Percentiles rank a stretch among this genome's conserved stretches.
Conservation (phyloP, 805 yeast species). For the Lipomyces japonicus region DNA sequence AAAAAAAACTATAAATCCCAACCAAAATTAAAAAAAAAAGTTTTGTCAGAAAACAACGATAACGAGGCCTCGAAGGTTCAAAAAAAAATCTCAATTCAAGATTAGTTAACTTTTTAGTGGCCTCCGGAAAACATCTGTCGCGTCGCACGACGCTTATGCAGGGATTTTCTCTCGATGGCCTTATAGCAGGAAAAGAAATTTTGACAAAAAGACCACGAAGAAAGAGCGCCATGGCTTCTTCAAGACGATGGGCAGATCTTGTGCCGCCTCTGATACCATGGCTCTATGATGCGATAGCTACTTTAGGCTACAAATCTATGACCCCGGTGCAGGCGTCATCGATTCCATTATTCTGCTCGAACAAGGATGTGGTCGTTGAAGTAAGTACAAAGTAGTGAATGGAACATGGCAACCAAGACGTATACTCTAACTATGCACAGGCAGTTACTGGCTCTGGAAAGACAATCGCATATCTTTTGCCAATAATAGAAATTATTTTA, state of each 20-base stretch:
- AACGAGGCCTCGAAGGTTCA: not conserved
- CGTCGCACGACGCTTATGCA: not conserved
- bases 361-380: conserved; percentile 94
- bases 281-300: conserved; percentile 65
- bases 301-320: conserved; percentile 75
- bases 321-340: conserved; percentile 97
- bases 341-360: conserved; percentile 74
- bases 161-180: too few species aligned
- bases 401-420: not conserved
- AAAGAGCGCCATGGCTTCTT: conserved; percentile 34
- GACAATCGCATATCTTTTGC: conserved; percentile 84
- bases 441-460: conserved; percentile 99
- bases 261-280: conserved; percentile 59
- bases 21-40: too few species aligned
- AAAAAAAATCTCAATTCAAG: not conserved
- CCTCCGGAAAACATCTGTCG: not conserved
- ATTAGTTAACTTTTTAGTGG: too few species aligned
- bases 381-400: not conserved
- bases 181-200: too few species aligned
- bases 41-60: too few species aligned
- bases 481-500: conserved; percentile 60
- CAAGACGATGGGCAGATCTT: conserved; percentile 61
- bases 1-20: not conserved
- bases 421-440: conserved; percentile 1
- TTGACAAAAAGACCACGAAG: too few species aligned